phyloP scores from a whole-genome alignment of 768 basidiomycete genomes.

The Pleurotus ostreatus region DNA sequence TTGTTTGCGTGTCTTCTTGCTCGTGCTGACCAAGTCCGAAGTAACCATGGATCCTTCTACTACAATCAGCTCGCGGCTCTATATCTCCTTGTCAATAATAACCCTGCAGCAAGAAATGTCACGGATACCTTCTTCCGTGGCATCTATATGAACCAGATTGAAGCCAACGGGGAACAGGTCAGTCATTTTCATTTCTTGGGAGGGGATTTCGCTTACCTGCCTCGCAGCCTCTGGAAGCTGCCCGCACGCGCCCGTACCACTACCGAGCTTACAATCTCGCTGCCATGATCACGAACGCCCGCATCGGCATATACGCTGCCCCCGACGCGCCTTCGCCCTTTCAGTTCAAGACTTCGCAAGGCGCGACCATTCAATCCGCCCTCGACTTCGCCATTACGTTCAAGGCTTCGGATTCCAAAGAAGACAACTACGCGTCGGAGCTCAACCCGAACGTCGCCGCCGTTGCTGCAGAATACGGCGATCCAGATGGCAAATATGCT shows the following conservation, averaged over 20 bases:
- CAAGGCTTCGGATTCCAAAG: constrained; percentile 25
- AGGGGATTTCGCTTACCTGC: not conserved
- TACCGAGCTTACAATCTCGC: constrained; percentile 66
- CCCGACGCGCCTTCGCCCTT: constrained; percentile 39
- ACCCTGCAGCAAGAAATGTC: constrained; percentile 39
- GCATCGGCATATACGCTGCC: constrained; percentile 43
- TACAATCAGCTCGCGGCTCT: constrained; percentile 56
- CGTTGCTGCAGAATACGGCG: constrained; percentile 57
- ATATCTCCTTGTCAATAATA: constrained; percentile 50
- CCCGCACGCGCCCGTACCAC: constrained; percentile 60
- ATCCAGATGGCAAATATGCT: constrained; percentile 53
- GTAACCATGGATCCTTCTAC: constrained; percentile 67
- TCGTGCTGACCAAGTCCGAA: constrained; percentile 17
- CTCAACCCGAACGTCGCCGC: constrained; percentile 56
- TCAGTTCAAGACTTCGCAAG: constrained; percentile 43
- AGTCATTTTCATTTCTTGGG: constrained; percentile 2
- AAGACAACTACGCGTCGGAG: constrained; percentile 39
- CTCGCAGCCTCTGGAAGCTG: constrained; percentile 53
- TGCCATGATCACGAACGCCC: constrained; percentile 63
- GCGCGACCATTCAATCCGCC: constrained; percentile 55
- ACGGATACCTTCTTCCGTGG: constrained; percentile 47
- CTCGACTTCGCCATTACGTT: constrained; percentile 54
- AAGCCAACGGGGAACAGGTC: constrained; percentile 55
- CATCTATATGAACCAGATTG: constrained; percentile 50
- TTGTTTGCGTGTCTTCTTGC: not conserved